Evolutionary conservation across 2,329 filamentous ascomycete genomes (phyloP).

Genomic region (Talaromyces sp.): DNA sequence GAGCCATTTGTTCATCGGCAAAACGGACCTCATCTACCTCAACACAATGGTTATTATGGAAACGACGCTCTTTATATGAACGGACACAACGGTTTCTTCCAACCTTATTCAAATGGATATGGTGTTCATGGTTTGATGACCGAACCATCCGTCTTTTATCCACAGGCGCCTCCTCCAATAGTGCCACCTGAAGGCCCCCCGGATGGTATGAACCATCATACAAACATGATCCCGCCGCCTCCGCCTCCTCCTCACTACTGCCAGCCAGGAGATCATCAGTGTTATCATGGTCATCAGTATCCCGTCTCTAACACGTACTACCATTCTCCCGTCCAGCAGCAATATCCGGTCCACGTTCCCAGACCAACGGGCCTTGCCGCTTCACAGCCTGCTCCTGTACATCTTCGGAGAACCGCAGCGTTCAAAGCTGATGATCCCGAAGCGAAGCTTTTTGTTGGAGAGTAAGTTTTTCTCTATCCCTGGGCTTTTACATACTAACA

Average conservation of each 20-base stretch:
- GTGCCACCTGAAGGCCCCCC: neutral
- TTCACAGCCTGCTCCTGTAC: neutral
- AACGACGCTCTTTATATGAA: neutral
- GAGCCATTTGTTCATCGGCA: neutral
- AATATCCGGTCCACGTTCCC: neutral
- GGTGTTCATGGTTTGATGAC: neutral
- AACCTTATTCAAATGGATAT: neutral
- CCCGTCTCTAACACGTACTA: neutral
- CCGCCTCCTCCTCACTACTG: neutral
- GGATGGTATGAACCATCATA: no score
- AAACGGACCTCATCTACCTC: neutral
- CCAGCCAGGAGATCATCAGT: neutral
- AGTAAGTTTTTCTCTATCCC: neutral
- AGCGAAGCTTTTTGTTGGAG: conserved; percentile 15
- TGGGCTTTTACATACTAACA: neutral
- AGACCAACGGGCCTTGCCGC: neutral
- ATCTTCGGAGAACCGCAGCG: neutral
- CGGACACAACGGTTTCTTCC: neutral
- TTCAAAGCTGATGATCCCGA: conserved; percentile 1
- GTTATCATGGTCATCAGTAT: no score
- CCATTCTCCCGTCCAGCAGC: neutral
- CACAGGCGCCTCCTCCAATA: neutral
- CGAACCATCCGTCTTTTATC: neutral
- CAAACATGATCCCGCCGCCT: neutral
- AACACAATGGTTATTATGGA: neutral